Evolutionary conservation across 164 flowering plant species (phyloP).

Genomic region (Piper betle): DNA sequence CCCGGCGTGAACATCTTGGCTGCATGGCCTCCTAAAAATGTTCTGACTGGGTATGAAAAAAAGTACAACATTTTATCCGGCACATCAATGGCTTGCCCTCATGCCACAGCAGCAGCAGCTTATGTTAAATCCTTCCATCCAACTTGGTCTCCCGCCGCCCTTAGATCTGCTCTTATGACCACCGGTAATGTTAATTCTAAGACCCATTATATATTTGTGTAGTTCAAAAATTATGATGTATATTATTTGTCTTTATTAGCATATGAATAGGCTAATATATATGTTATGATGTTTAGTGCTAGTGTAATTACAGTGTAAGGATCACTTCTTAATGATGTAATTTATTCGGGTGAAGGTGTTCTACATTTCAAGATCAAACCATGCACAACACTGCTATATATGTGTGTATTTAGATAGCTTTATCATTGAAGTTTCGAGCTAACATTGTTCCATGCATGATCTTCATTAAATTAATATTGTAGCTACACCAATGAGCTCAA

Average conservation of each 20-base stretch:
- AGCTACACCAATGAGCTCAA: background rate
- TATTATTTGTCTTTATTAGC: too few relatives aligned
- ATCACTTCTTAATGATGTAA: too few relatives aligned
- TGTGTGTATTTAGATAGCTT: too few relatives aligned
- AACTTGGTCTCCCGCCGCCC: slow-evolving; percentile 57
- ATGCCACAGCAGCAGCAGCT: slow-evolving; percentile 45
- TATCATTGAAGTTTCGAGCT: too few relatives aligned
- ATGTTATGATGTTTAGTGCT: too few relatives aligned
- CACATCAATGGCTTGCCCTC: slow-evolving; percentile 70
- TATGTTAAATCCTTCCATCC: slow-evolving; percentile 59
- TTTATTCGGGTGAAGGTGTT: too few relatives aligned
- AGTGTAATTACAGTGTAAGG: too few relatives aligned
- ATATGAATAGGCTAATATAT: too few relatives aligned
- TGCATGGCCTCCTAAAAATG: background rate
- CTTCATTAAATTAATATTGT: background rate
- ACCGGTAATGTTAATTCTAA: background rate
- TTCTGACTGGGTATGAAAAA: background rate
- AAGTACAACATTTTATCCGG: slow-evolving; percentile 55
- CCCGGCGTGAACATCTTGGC: background rate
- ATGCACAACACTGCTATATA: too few relatives aligned
- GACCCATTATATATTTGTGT: background rate
- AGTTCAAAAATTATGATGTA: background rate
- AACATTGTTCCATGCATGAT: too few relatives aligned
- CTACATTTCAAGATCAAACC: too few relatives aligned
- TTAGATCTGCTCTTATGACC: slow-evolving; percentile 35